Evolutionary conservation across 345 rosid species (phyloP).

Genomic region (Cardamine occulta): DNA sequence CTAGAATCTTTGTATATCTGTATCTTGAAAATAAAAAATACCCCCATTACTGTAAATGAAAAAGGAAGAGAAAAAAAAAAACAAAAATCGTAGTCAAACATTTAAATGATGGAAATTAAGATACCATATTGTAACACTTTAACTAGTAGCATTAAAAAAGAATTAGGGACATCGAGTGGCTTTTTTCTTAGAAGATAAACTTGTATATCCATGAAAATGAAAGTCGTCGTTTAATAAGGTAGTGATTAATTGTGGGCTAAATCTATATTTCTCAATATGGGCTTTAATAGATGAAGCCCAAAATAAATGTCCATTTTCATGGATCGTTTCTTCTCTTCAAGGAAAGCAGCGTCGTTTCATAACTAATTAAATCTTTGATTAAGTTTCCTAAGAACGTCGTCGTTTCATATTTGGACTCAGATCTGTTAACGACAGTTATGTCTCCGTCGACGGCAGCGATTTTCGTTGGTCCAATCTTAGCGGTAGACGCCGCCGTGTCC

Average conservation of each 20-base stretch:
- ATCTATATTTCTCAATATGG: not conserved
- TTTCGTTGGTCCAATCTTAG: constrained; percentile 44
- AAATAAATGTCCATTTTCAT: not conserved
- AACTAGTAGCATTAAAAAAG: not conserved
- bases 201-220: no score
- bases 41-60: not conserved
- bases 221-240: no score
- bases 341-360: not conserved
- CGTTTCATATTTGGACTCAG: not conserved
- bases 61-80: not conserved
- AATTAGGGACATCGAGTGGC: not conserved
- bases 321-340: not conserved
- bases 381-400: not conserved
- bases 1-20: not conserved
- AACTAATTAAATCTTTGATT: not conserved
- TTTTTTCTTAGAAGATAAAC: no score
- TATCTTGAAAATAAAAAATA: not conserved
- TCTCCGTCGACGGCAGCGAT: constrained; percentile 36
- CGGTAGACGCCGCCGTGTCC: constrained; percentile 60
- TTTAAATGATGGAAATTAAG: not conserved
- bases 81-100: not conserved
- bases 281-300: not conserved
- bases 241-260: not conserved
- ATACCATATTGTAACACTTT: not conserved
- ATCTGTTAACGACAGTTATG: constrained; percentile 20